Base-by-base conservation (phyloP, 1,284 basidiomycete genomes). In the Irpex sp. region DNA sequence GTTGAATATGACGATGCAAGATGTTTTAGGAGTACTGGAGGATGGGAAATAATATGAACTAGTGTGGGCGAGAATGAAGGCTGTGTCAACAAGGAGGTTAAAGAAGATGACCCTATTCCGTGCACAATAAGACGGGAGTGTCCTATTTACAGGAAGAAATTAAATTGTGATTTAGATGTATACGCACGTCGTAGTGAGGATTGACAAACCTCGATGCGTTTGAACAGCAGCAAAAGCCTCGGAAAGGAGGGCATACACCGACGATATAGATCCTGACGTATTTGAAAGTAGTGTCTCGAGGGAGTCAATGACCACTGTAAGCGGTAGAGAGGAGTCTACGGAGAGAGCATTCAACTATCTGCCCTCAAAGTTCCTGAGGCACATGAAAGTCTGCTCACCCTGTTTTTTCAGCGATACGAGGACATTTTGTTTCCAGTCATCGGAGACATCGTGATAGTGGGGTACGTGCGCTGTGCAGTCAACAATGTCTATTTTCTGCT, bases 71-170 rank as follows among this genome's bases (percentile, higher is more conserved):
- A 89, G 72, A 94, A 87, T 4, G 82, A 74, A 0, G 89, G 85
- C 47, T 62, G 96, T 73, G 49, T 86, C 73, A 4, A 85, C 76
- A 11, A 85, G 70, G 52, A 93, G 73, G 4, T 82, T 71, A 3
- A 85, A 5, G 78, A 77, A 0, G 83, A 73, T 3, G 58, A 56
- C 38, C 48, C 17, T 38, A 84, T 79, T 5, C 85, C 74, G 64
- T 93, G 89, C 1, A 94, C 72, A 56, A 90, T 79, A 9, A 96
- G 78, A 51, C 86, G 84, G 5, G 89, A 89, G 21, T 11, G 85
- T 78, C 15, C 78, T 86, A 88, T 63, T 26, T 8, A 64, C 62
- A n/a, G 57, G 63, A 58, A 49, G 59, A 37, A 31, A 17, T 52
- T 17, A 19, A 52, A 44, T 13, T 55, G 60, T 61, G 55, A 61